These are phyloP conservation scores for Rhododendron kiyosumense DNA, from an alignment of 148 eudicot species.

Conservation along the genomic window DNA sequence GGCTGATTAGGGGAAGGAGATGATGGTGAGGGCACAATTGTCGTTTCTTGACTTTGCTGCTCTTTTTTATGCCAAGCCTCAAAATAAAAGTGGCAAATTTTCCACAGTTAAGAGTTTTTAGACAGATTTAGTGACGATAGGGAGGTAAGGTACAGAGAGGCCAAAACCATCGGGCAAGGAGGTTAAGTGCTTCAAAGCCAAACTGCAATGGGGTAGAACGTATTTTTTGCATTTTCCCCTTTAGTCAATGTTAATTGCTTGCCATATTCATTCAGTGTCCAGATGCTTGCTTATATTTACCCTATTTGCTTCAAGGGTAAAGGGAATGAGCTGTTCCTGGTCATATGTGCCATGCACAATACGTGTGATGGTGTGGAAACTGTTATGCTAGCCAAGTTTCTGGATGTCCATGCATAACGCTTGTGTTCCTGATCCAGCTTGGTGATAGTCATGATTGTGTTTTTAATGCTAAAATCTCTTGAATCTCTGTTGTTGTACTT, in stretches of 20 bases:
- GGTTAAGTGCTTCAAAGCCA: background rate
- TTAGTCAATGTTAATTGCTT: background rate
- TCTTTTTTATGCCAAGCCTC: background rate
- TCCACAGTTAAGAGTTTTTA: background rate
- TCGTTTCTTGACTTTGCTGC: background rate
- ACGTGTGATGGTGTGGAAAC: background rate
- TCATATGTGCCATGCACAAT: background rate
- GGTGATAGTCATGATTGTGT: constrained; percentile 1
- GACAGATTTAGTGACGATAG: background rate
- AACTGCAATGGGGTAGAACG: background rate
- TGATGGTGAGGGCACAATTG: background rate
- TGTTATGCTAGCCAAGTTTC: background rate
- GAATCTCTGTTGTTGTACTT: background rate
- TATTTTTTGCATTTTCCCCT: background rate
- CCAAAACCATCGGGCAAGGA: background rate
- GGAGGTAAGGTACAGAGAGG: background rate
- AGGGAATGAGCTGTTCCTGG: background rate
- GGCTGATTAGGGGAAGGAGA: background rate
- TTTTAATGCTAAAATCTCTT: background rate
- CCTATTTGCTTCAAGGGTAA: background rate
- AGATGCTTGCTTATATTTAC: background rate
- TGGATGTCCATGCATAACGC: background rate
- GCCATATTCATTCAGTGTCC: background rate
- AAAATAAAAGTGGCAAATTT: background rate
- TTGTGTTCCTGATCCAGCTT: background rate